A percentile compares a stretch with the other conserved stretches of the same genome.
These are phyloP conservation scores for Aspergillus ibericus DNA, from an alignment of 2,329 filamentous ascomycete species.

Conservation along the genomic window DNA sequence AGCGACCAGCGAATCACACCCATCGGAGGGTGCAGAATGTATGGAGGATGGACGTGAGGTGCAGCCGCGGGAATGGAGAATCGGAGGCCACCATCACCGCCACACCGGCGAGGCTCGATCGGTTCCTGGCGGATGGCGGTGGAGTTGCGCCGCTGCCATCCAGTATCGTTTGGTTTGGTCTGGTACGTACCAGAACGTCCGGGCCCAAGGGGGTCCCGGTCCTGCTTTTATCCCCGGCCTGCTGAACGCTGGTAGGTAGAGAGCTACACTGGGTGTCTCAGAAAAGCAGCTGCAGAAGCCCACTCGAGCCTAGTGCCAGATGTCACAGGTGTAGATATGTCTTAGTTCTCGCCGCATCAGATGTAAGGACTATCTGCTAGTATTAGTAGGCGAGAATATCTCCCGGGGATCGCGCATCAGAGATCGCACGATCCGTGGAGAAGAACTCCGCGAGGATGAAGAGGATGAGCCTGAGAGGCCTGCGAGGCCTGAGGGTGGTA, in stretches of 20 bases:
- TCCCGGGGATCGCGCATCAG: background rate
- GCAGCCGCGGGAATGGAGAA: background rate
- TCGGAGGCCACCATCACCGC: background rate
- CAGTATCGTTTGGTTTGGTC: background rate
- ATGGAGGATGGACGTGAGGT: background rate
- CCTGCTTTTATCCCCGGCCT: background rate
- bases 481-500: background rate
- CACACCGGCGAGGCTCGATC: slow-evolving; percentile 5
- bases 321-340: background rate
- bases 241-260: too few species aligned
- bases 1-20: background rate
- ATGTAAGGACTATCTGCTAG: background rate
- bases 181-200: background rate
- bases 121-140: slow-evolving; percentile 5
- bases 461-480: too few species aligned
- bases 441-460: background rate
- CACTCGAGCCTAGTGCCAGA: background rate
- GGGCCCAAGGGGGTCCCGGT: background rate
- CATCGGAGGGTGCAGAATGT: background rate
- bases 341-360: background rate
- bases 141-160: background rate
- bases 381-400: background rate
- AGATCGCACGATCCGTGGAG: background rate
- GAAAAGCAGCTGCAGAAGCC: background rate
- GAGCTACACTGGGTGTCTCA: background rate